Evolutionary conservation across 2,329 filamentous ascomycete genomes (phyloP), one percentile per base, ranked within the genome.

Genomic region (Bipolaris bicolor): DNA sequence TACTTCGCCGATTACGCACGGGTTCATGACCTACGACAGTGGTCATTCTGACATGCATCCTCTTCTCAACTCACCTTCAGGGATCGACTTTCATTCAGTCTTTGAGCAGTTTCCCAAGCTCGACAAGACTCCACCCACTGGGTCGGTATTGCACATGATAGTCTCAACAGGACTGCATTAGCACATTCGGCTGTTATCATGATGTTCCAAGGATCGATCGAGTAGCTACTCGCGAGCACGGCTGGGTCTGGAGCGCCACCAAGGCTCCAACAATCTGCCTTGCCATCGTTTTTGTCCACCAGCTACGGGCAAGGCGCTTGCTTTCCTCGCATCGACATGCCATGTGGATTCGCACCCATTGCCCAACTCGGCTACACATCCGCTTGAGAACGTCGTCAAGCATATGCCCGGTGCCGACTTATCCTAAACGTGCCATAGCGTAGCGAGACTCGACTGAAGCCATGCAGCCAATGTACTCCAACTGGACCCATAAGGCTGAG

Each of bases 1-100:
- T 44, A 45, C 50, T 48, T 54, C 50, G 52, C 49, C 55, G 50
- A 57, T 45, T 57, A 54, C 50, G 54, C 44, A 45, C 55, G 48
- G 43, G 31, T 33, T 18, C 37, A 22, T n/a, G 16, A 22, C 31
- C 44, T 49, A 18, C 18, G 26, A 13, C n/a, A 24, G 34, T 15
- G 26, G 10, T 33, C 40, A 43, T 22, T 33, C 39, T 26, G 18
- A 51, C 31, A n/a, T 40, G 20, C 31, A 15, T 43, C 7, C 36
- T 36, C 39, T 22, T 37, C 20, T 22, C 26, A 31, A 26, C 13
- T 18, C 31, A 9, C 20, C 2, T 15, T 26, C 10, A 26, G n/a
- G 18, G 39, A 36, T 36, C 22, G 9, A 24, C 40, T 5, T 31
- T 16, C 5, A 33, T 6, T 18, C 47, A n/a, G 33, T 16, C 4